Percentiles rank a stretch among this genome's conserved stretches.
These are phyloP conservation scores for Tetrahymena malaccensis DNA, from an alignment of 73 alveolate genomes.

Conservation along the genomic window DNA sequence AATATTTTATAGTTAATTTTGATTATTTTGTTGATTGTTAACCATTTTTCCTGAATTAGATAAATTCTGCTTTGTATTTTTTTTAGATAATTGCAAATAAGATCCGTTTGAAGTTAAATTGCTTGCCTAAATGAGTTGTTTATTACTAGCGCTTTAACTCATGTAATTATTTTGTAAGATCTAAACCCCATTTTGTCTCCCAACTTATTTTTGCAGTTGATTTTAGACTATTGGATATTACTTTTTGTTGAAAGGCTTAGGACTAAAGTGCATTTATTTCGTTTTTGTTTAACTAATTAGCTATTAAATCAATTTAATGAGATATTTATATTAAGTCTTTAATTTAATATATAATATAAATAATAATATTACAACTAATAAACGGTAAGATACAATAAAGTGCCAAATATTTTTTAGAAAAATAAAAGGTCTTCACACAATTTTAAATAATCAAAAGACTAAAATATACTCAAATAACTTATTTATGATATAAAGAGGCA, in stretches of 20 bases:
- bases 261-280: neutral
- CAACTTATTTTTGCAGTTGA: neutral
- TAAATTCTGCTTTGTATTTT: neutral
- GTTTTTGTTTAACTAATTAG: neutral
- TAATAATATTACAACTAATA: no score
- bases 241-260: neutral
- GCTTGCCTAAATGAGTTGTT: neutral
- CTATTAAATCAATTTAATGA: neutral
- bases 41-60: neutral
- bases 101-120: neutral
- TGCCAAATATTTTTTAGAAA: neutral
- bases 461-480: neutral
- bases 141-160: neutral
- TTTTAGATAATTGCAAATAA: neutral
- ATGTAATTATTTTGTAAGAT: neutral
- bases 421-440: neutral
- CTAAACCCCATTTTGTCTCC: neutral
- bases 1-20: no score
- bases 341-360: no score
- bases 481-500: neutral
- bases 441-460: no score
- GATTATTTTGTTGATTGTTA: neutral
- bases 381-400: neutral
- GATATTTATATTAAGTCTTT: no score
- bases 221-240: no score